Conservation (phyloP, 2,329 filamentous ascomycete species). For the Penicillium nordicum region DNA sequence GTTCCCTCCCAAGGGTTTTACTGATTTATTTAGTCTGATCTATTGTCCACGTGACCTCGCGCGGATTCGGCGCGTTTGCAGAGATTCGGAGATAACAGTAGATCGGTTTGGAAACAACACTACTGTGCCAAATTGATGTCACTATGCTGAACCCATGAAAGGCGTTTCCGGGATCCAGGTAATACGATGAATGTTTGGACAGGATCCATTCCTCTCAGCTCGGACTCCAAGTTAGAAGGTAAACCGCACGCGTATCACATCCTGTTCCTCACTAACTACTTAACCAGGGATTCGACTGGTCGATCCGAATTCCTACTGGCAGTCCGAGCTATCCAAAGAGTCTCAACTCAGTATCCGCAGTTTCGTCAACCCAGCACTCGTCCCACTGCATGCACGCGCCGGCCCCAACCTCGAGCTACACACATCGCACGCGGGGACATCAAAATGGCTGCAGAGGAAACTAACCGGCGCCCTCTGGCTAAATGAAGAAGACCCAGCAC, state of each 20-base stretch:
- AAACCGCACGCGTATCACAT: constrained; percentile 13
- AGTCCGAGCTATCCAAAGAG: constrained; percentile 34
- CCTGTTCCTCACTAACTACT: constrained; percentile 13
- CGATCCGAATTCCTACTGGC: constrained; percentile 32
- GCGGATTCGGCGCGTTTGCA: constrained; percentile 16
- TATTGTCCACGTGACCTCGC: constrained; percentile 19
- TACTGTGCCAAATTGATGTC: neutral
- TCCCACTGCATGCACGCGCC: constrained; percentile 41
- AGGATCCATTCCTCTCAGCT: constrained; percentile 30
- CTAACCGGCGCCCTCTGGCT: constrained; percentile 36
- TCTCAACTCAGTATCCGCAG: constrained; percentile 32
- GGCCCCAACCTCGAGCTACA: constrained; percentile 42
- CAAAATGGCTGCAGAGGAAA: constrained; percentile 40
- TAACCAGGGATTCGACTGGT: constrained; percentile 34
- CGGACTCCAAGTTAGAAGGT: constrained; percentile 32
- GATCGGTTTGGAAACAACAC: neutral
- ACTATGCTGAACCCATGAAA: constrained; percentile 17
- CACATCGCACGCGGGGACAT: constrained; percentile 29
- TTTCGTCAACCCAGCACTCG: constrained; percentile 41
- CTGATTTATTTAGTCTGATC: neutral
- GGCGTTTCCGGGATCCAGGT: neutral
- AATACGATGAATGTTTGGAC: constrained; percentile 40
- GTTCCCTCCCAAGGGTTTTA: neutral
- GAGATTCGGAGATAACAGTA: constrained; percentile 8
- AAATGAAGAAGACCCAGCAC: constrained; percentile 32